These are phyloP conservation scores for Phylloporus scabripes DNA, from an alignment of 768 basidiomycete species.

Conservation along the genomic window DNA sequence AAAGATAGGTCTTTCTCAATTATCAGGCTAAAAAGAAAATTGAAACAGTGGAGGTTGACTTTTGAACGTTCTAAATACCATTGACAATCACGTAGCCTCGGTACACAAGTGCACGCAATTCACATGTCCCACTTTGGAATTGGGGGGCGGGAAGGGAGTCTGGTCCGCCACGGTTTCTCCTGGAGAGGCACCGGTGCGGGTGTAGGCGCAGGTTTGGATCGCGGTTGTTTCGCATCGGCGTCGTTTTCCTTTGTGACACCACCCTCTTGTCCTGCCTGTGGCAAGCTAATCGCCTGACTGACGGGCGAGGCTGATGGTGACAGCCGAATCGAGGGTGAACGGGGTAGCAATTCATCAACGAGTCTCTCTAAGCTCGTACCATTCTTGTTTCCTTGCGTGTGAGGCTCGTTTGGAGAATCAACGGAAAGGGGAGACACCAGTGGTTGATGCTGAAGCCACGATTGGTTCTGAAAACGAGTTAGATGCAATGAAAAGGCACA, in stretches of 20 bases:
- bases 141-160: slow-evolving; percentile 27
- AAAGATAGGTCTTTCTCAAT: no score
- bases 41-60: background rate
- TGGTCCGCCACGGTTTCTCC: slow-evolving; percentile 20
- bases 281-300: background rate
- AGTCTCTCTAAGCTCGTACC: slow-evolving; percentile 11
- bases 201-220: background rate
- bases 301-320: slow-evolving; percentile 15
- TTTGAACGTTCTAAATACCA: background rate
- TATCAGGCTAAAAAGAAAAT: background rate
- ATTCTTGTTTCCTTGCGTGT: background rate
- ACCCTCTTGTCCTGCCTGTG: background rate
- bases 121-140: slow-evolving; percentile 30
- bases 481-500: background rate
- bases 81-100: background rate
- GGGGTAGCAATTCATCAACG: slow-evolving; percentile 11
- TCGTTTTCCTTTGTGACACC: background rate
- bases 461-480: background rate
- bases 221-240: background rate
- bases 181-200: slow-evolving; percentile 1
- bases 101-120: background rate
- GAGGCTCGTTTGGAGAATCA: background rate
- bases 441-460: slow-evolving; percentile 16
- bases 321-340: slow-evolving; percentile 17
- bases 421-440: slow-evolving; percentile 4